Conservation (phyloP, 1,139 yeast genomes). For the Taphrina communis region DNA sequence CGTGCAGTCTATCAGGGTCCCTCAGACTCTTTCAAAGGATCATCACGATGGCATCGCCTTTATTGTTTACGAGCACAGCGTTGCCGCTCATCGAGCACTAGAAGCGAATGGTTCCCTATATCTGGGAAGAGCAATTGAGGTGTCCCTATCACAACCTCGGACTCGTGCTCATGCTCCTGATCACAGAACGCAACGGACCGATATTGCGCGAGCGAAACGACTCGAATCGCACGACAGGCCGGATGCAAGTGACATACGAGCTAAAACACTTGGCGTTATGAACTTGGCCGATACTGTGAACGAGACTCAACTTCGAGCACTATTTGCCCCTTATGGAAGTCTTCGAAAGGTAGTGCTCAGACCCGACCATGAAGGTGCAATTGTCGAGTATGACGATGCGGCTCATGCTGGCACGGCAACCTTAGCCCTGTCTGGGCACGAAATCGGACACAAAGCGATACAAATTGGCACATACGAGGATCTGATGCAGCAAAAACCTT, state of each 20-base stretch:
- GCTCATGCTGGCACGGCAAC: conserved; percentile 64
- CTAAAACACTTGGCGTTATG: conserved; percentile 47
- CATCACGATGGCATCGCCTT: conserved; percentile 39
- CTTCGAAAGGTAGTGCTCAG: conserved; percentile 55
- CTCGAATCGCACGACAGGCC: conserved; percentile 1
- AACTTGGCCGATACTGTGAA: conserved; percentile 49
- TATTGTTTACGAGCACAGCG: conserved; percentile 9
- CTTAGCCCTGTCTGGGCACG: conserved; percentile 57
- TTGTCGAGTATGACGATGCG: conserved; percentile 59
- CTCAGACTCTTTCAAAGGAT: conserved; percentile 47
- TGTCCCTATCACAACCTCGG: conserved; percentile 4
- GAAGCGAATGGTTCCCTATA: neutral
- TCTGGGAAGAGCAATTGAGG: conserved; percentile 44
- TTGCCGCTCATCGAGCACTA: conserved; percentile 13
- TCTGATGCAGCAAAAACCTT: conserved; percentile 20
- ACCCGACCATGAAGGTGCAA: conserved; percentile 60
- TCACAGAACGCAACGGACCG: neutral
- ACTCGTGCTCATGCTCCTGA: neutral
- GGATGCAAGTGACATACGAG: conserved; percentile 39
- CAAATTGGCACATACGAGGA: conserved; percentile 53
- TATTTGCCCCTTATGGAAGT: conserved; percentile 55
- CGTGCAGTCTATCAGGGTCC: conserved; percentile 62
- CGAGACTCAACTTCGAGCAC: conserved; percentile 47
- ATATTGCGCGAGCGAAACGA: neutral
- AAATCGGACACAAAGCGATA: conserved; percentile 54